These are phyloP conservation scores for Acarospora socialis DNA, from an alignment of 2,329 filamentous ascomycete species.

Conservation along the genomic window DNA sequence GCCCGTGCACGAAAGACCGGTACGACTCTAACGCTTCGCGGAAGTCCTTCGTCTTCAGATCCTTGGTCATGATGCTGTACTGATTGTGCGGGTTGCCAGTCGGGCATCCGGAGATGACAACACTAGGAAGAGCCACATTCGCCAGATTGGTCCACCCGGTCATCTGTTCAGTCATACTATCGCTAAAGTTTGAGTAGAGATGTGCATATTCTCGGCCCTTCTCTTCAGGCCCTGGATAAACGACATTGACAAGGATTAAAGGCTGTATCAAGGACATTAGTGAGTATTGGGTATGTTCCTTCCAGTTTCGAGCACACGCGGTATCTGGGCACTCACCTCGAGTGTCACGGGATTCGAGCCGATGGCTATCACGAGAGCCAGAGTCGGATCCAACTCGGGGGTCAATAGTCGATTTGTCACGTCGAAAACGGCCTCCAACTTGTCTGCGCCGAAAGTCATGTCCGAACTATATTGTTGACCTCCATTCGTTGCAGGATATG, in stretches of 20 bases:
- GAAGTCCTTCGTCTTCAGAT: neutral
- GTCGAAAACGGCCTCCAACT: too few species aligned
- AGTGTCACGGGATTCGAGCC: too few species aligned
- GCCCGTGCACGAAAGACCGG: neutral
- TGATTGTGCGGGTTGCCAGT: neutral
- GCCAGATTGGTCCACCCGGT: neutral
- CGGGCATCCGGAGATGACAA: neutral
- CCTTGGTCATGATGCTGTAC: neutral
- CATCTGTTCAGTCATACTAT: neutral
- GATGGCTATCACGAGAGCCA: too few species aligned
- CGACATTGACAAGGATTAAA: slow-evolving; percentile 4
- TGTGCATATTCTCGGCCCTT: slow-evolving; percentile 1
- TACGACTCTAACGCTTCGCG: neutral
- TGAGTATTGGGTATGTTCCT: too few species aligned
- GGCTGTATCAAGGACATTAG: too few species aligned
- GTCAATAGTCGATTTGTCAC: too few species aligned
- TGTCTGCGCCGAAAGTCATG: too few species aligned
- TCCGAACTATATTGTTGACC: too few species aligned
- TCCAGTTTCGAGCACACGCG: too few species aligned
- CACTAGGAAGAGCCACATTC: neutral
- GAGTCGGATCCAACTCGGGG: too few species aligned
- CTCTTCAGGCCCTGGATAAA: slow-evolving; percentile 5
- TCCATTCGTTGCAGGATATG: too few species aligned
- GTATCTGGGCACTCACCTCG: too few species aligned
- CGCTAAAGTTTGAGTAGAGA: neutral